These are phyloP conservation scores for Diaporthe ilicicola DNA, from an alignment of 2,329 filamentous ascomycete genomes.

Conservation along the genomic window DNA sequence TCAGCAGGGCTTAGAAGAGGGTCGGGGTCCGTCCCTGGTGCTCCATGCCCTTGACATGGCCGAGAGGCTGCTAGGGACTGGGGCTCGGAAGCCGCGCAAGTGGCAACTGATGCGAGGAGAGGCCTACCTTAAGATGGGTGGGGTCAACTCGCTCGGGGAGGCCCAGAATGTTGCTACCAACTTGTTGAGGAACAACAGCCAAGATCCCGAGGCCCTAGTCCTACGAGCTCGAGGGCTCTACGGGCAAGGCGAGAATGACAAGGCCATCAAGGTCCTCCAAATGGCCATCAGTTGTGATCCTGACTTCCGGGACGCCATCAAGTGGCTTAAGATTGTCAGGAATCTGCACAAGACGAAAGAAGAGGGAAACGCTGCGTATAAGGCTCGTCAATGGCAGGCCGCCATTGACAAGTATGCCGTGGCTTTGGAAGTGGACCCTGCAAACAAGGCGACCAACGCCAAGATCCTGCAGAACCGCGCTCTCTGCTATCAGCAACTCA, in stretches of 20 bases:
- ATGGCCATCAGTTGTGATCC: constrained; percentile 91
- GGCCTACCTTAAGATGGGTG: constrained; percentile 92
- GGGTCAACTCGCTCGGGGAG: constrained; percentile 86
- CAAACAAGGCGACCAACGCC: constrained; percentile 91
- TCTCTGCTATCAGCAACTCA: constrained; percentile 82
- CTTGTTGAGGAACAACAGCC: constrained; percentile 83
- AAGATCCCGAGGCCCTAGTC: constrained; percentile 93
- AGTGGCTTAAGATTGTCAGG: constrained; percentile 88
- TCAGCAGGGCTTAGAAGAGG: constrained; percentile 76
- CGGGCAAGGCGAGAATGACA: constrained; percentile 91
- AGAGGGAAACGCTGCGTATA: constrained; percentile 91
- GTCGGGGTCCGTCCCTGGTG: constrained; percentile 88
- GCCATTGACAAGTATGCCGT: constrained; percentile 87
- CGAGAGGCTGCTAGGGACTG: constrained; percentile 77
- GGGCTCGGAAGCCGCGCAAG: constrained; percentile 84
- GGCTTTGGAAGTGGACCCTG: constrained; percentile 84
- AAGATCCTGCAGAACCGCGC: constrained; percentile 96
- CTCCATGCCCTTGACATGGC: constrained; percentile 92
- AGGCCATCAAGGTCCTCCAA: constrained; percentile 91
- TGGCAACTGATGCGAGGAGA: constrained; percentile 95
- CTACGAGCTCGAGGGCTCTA: constrained; percentile 89
- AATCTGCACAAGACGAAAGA: constrained; percentile 94
- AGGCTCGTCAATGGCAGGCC: constrained; percentile 78
- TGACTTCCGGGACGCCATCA: constrained; percentile 88
- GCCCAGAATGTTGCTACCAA: constrained; percentile 93